Conservation (phyloP, 768 basidiomycete genomes). For the Dendrothele bispora region DNA sequence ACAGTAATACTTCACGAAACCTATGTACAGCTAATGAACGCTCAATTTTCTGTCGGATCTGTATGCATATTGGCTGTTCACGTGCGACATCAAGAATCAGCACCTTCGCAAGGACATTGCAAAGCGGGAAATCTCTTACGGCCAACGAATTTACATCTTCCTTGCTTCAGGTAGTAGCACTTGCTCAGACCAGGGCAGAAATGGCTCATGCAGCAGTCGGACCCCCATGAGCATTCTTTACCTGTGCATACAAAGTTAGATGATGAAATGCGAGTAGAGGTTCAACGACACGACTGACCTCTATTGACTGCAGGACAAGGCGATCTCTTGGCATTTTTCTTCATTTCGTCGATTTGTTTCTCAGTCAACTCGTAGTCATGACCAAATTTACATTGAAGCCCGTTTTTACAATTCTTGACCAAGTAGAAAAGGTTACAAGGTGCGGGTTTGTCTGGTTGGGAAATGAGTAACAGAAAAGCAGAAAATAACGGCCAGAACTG, state of each 20-base stretch:
- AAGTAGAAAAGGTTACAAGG: conserved; percentile 71
- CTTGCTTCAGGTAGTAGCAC: conserved; percentile 51
- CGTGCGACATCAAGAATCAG: conserved; percentile 7
- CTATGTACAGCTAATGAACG: too few relatives aligned
- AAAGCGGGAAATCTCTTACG: conserved; percentile 32
- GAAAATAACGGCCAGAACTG: conserved; percentile 23
- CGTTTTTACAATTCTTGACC: conserved; percentile 59
- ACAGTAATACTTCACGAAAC: too few relatives aligned
- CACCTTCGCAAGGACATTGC: conserved; percentile 4
- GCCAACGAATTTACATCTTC: conserved; percentile 62
- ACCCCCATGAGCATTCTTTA: conserved; percentile 57
- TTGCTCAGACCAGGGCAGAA: conserved; percentile 44
- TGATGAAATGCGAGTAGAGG: neutral
- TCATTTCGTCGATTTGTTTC: conserved; percentile 54
- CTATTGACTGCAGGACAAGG: conserved; percentile 62
- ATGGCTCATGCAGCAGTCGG: conserved; percentile 57
- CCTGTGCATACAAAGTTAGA: conserved; percentile 31
- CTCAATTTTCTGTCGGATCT: too few relatives aligned
- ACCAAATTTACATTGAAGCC: conserved; percentile 55
- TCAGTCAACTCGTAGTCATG: conserved; percentile 60
- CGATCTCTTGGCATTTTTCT: conserved; percentile 56
- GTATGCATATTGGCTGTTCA: conserved; percentile 41
- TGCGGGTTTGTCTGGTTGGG: conserved; percentile 53
- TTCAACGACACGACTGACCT: conserved; percentile 36
- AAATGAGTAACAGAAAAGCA: neutral